A percentile compares a stretch with the other conserved stretches of the same genome.
Conservation (phyloP, 2,329 filamentous ascomycete genomes). For the Monosporascus cannonballus region DNA sequence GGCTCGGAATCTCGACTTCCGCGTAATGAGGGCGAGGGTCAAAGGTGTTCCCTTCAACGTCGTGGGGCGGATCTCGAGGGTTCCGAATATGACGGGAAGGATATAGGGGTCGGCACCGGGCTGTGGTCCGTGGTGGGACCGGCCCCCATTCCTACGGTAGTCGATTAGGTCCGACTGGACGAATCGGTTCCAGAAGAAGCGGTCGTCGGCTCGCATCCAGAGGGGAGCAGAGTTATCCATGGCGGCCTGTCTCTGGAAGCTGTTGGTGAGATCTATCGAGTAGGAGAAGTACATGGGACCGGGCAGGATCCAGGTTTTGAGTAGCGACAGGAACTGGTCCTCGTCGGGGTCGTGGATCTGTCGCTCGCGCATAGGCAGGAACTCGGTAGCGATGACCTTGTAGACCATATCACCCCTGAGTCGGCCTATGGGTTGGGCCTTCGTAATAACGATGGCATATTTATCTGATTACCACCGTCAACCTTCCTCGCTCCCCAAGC, state of each 20-base stretch:
- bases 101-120: constrained; percentile 84
- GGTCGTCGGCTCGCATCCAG: constrained; percentile 90
- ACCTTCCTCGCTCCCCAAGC: neutral
- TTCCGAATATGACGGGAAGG: constrained; percentile 91
- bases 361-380: constrained; percentile 88
- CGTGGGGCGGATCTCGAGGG: constrained; percentile 85
- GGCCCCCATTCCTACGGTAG: constrained; percentile 61
- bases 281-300: constrained; percentile 98
- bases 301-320: constrained; percentile 74
- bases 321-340: constrained; percentile 78
- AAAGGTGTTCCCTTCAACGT: constrained; percentile 78
- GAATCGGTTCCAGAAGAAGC: constrained; percentile 98
- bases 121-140: constrained; percentile 63
- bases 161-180: constrained; percentile 87
- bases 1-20: constrained; percentile 79
- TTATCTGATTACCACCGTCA: constrained; percentile 54
- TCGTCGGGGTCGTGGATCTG: constrained; percentile 89
- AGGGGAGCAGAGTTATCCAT: constrained; percentile 65
- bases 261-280: constrained; percentile 92
- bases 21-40: constrained; percentile 81
- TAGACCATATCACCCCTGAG: constrained; percentile 96
- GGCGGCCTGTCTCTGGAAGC: constrained; percentile 87
- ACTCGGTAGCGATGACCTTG: constrained; percentile 84
- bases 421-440: constrained; percentile 82
- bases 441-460: constrained; percentile 94